Conservation (phyloP, 2,329 filamentous ascomycete species). For the Juglanconis oblonga region DNA sequence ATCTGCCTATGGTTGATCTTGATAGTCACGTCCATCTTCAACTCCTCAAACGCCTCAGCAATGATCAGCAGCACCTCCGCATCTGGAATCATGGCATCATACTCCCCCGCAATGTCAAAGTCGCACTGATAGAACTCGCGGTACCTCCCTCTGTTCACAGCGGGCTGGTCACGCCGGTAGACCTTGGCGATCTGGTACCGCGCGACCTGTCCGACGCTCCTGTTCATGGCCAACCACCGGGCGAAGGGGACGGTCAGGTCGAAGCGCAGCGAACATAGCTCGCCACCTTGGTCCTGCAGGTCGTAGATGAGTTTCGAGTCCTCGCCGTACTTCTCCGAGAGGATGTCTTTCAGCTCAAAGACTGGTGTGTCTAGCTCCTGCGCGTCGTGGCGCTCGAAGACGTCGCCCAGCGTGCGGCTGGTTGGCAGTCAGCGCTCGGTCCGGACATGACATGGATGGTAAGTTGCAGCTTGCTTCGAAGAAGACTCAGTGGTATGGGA, state of each 20-base stretch:
- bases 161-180: slow-evolving; percentile 66
- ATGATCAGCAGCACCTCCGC: slow-evolving; percentile 83
- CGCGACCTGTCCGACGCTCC: slow-evolving; percentile 72
- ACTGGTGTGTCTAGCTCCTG: slow-evolving; percentile 70
- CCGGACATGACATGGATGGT: too few species aligned
- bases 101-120: slow-evolving; percentile 86
- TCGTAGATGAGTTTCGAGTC: slow-evolving; percentile 68
- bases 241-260: slow-evolving; percentile 83
- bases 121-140: slow-evolving; percentile 97
- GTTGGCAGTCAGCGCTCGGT: too few species aligned
- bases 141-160: slow-evolving; percentile 87
- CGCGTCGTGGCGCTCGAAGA: slow-evolving; percentile 72
- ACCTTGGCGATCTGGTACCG: slow-evolving; percentile 77
- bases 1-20: slow-evolving; percentile 95
- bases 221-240: slow-evolving; percentile 90
- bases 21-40: slow-evolving; percentile 68
- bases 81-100: slow-evolving; percentile 89
- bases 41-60: slow-evolving; percentile 75
- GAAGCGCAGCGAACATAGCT: slow-evolving; percentile 77
- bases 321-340: slow-evolving; percentile 37
- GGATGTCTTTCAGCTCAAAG: slow-evolving; percentile 74
- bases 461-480: too few species aligned
- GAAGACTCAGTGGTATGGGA: too few species aligned
- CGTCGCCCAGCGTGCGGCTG: slow-evolving; percentile 32
- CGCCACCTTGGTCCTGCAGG: slow-evolving; percentile 77